These are phyloP conservation scores for Colletotrichum tropicicola DNA, from an alignment of 2,329 filamentous ascomycete species.

Conservation along the genomic window DNA sequence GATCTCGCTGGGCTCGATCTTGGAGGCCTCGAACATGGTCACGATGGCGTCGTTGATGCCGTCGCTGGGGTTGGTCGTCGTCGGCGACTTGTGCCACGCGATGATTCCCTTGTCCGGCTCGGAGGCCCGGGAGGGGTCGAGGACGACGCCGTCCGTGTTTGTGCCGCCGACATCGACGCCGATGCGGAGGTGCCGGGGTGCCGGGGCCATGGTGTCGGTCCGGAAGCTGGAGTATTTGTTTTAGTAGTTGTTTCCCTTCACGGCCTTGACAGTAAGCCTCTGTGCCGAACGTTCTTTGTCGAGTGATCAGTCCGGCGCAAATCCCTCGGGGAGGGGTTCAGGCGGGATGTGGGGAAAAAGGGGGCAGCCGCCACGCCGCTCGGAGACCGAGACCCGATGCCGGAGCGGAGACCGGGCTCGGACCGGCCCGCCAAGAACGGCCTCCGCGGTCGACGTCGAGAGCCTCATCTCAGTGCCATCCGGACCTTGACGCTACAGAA, in stretches of 20 bases:
- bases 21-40: constrained; percentile 48
- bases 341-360: background rate
- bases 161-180: no score
- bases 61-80: constrained; percentile 54
- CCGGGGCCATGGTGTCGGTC: background rate
- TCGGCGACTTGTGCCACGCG: constrained; percentile 58
- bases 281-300: no score
- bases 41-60: constrained; percentile 55
- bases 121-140: constrained; percentile 49
- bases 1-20: constrained; percentile 45
- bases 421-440: constrained; percentile 17
- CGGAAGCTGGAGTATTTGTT: no score
- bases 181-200: no score
- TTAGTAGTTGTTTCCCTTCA: no score
- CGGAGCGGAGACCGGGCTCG: constrained; percentile 2
- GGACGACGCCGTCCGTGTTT: no score
- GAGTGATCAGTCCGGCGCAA: background rate
- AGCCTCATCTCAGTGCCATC: background rate
- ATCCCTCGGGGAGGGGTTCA: background rate
- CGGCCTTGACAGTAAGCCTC: no score
- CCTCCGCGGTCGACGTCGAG: background rate
- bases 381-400: background rate
- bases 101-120: constrained; percentile 51
- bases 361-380: background rate
- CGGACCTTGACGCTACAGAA: background rate